Evolutionary conservation across 2,329 filamentous ascomycete genomes (phyloP).

Genomic region (Aotearoamyces nothofagi): DNA sequence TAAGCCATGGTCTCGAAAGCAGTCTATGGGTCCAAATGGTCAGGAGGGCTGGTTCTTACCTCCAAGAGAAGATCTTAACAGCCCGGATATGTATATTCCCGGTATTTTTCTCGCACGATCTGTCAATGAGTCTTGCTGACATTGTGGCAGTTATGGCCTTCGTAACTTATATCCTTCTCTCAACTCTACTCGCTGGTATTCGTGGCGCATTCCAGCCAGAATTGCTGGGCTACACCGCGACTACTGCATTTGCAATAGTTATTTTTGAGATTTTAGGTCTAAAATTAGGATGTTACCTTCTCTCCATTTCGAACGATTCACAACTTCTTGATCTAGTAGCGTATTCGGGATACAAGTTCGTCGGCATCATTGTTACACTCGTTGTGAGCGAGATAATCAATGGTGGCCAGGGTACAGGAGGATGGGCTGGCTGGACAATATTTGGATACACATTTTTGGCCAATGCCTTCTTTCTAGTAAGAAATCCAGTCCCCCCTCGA

Average conservation of each 20-base stretch:
- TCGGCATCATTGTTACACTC: constrained; percentile 85
- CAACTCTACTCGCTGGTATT: constrained; percentile 77
- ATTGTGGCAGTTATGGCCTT: constrained; percentile 63
- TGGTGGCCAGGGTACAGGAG: constrained; percentile 65
- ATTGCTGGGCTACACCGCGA: constrained; percentile 77
- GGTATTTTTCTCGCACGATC: constrained; percentile 20
- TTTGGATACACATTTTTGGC: constrained; percentile 88
- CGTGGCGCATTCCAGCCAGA: constrained; percentile 89
- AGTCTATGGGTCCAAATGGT: constrained; percentile 54
- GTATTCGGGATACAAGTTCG: constrained; percentile 97
- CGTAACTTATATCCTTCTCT: constrained; percentile 92
- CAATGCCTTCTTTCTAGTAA: constrained; percentile 87
- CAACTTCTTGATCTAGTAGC: constrained; percentile 89
- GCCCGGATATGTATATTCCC: constrained; percentile 98
- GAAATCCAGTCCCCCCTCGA: constrained; percentile 16
- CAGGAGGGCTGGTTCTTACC: constrained; percentile 72
- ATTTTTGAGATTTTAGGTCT: constrained; percentile 78
- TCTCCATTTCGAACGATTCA: constrained; percentile 86
- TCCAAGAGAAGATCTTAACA: constrained; percentile 90
- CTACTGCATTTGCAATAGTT: constrained; percentile 69
- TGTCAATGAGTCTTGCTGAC: constrained; percentile 39
- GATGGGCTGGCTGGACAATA: constrained; percentile 76
- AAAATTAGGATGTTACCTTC: constrained; percentile 83
- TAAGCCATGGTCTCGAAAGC: constrained; percentile 91
- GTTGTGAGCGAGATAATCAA: constrained; percentile 64